phyloP scores from a whole-genome alignment of 768 basidiomycete genomes.

The Brasilioporus rufonigricans region DNA sequence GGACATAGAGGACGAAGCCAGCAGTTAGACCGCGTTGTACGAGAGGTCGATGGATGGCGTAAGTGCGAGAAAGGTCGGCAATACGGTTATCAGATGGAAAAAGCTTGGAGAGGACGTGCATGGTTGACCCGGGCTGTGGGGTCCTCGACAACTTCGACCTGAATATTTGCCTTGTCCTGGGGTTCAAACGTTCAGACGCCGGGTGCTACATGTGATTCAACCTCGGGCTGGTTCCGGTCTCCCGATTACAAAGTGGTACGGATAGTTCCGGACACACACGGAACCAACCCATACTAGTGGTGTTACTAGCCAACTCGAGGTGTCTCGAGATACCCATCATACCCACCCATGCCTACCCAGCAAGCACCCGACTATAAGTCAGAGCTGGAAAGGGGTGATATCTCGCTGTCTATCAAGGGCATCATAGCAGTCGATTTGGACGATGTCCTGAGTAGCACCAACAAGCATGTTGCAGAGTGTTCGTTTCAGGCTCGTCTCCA shows the following conservation, averaged over 20 bases:
- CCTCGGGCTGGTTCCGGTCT: background rate
- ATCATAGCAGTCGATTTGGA: conserved; percentile 66
- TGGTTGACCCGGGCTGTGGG: conserved; percentile 5
- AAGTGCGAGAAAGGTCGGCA: conserved; percentile 46
- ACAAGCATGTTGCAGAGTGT: conserved; percentile 56
- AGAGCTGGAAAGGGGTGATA: background rate
- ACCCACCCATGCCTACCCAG: conserved; percentile 5
- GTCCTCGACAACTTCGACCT: background rate
- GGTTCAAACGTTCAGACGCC: too few species aligned
- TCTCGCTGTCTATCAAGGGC: conserved; percentile 26
- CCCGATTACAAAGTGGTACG: too few species aligned
- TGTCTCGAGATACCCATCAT: background rate
- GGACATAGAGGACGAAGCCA: conserved; percentile 68
- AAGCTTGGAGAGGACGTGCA: conserved; percentile 31
- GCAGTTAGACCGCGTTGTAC: conserved; percentile 71
- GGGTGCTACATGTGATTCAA: background rate
- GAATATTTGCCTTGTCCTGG: too few species aligned
- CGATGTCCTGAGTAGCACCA: conserved; percentile 68
- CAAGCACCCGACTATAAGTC: background rate
- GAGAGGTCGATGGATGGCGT: conserved; percentile 62
- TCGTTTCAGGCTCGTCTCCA: background rate
- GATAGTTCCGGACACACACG: too few species aligned
- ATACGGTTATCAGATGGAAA: conserved; percentile 37
- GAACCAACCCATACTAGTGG: too few species aligned
- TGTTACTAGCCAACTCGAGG: too few species aligned